Conservation (phyloP, 2,329 filamentous ascomycete species). For the Fusarium sp. region DNA sequence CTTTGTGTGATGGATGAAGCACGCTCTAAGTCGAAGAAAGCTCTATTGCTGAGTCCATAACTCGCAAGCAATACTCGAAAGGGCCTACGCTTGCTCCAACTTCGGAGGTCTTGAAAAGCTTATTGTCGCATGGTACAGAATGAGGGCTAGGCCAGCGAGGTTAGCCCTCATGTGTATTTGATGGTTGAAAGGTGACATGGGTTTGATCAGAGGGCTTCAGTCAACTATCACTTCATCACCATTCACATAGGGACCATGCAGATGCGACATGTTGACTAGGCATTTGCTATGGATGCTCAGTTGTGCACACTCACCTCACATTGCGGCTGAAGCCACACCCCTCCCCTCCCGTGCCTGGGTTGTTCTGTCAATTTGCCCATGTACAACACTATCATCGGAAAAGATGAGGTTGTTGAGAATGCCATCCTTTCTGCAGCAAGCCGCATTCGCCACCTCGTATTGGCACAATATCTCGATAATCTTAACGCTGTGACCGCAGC, state of each 20-base stretch:
- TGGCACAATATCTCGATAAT: slow-evolving; percentile 1
- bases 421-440: not conserved
- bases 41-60: not conserved
- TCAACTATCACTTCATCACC: not conserved
- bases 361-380: slow-evolving; percentile 1
- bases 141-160: not conserved
- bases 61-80: not conserved
- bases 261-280: not conserved
- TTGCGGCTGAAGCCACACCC: slow-evolving; percentile 2
- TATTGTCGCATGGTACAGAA: not conserved
- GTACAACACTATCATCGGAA: slow-evolving; percentile 5
- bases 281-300: not conserved
- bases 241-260: not conserved
- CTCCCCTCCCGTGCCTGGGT: slow-evolving; percentile 9
- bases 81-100: not conserved
- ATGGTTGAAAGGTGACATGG: not conserved
- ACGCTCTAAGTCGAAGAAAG: not conserved
- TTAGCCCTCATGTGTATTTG: not conserved
- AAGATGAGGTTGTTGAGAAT: not conserved
- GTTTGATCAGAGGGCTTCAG: not conserved
- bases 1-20: slow-evolving; percentile 1
- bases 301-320: not conserved
- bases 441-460: slow-evolving; percentile 10
- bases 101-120: not conserved
- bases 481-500: not conserved